Evolutionary conservation across 352 stramenopile genomes (phyloP), one percentile per base, ranked within the genome.

Genomic region (Globisporangium perplexum): DNA sequence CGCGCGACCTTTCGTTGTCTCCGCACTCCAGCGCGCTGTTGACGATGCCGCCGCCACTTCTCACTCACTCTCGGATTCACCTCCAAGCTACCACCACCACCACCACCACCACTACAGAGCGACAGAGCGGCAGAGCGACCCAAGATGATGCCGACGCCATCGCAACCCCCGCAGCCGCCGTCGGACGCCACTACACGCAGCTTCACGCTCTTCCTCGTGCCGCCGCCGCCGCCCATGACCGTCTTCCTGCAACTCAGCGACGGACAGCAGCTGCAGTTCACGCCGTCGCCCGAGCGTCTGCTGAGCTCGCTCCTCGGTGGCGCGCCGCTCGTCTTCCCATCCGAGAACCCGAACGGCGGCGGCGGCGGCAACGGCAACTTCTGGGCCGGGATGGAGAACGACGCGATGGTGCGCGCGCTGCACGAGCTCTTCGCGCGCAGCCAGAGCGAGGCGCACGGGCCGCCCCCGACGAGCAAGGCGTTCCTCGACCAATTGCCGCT

Each of bases 381-480:
- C n/a, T 57, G 55, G 38, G 46, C 53, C 17, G 61, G 35, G 23
- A 44, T 36, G 15, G 38, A 67, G 18, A 47, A 56, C 14, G 64
- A 78, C n/a, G 56, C 50, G 2, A 68, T 86, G 39, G 33, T 77
- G 41, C 73, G 65, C 38, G 53, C 58, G 36, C 51, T 90, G 44
- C 76, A 88, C 48, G 80, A 88, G 53, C 65, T 88, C 8, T 90
- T 88, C 56, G 53, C 79, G 53, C 75, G 77, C 46, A 73, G 63
- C 35, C 80, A 90, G 57, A 60, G 46, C n/a, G 68, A 88, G 51
- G 55, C 71, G 50, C 77, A 85, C 28, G 80, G 80, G 10, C 79
- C 79, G 4, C 79, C 79, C 7, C 77, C 79, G 20, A 90, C 79
- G 18, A 86, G 74, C 62, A 88, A 86, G 55, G 24, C 49, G 11